Evolutionary conservation across 345 rosid genomes (phyloP), one percentile per base, ranked within the genome.

Genomic region (Eucalyptus brandiana): DNA sequence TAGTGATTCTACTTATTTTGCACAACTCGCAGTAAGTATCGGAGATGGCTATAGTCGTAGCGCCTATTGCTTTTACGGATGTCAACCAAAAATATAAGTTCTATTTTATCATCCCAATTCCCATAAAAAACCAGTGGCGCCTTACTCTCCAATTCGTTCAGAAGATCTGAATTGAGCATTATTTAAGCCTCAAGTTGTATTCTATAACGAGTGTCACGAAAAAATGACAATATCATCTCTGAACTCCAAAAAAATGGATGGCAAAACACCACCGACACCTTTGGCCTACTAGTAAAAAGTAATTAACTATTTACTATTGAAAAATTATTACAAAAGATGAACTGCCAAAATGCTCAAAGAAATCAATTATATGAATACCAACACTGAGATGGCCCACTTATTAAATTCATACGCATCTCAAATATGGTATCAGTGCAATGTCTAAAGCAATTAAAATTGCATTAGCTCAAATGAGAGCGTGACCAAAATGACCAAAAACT

Each of bases 21-120:
- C 88, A 97, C 94, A 80, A 96, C 97, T 67, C 99, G 92, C 92
- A 97, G 87, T 92, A 97, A 91, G 89, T 97, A 98, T 30, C 96
- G 93, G 18, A 96, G 95, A 51, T 94, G 94, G 44, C 95, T 94
- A 86, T 91, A 97, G 89, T 15, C 0, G 3, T 49, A 49, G 18
- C 0, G 7, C 7, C 18, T 49, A 15, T 49, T 49, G 51, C 51
- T 49, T 49, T 49, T 49, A 49, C 18, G 51, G 5, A 97, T 95
- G 90, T 97, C 93, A 54, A 81, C 80, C 37, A 97, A 91, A 92
- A 97, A 96, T 67, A 87, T 87, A 51, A 92, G 89, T 47, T 97
- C 99, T 91, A 97, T 91, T 92, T 94, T 97, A 90, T 93, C 96
- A 89, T 95, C 93, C 98, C 99, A 97, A 91, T 94, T 97, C 50